These are phyloP conservation scores for Luzula sylvatica DNA, from an alignment of 176 grass and related monocot genomes.

Conservation along the genomic window DNA sequence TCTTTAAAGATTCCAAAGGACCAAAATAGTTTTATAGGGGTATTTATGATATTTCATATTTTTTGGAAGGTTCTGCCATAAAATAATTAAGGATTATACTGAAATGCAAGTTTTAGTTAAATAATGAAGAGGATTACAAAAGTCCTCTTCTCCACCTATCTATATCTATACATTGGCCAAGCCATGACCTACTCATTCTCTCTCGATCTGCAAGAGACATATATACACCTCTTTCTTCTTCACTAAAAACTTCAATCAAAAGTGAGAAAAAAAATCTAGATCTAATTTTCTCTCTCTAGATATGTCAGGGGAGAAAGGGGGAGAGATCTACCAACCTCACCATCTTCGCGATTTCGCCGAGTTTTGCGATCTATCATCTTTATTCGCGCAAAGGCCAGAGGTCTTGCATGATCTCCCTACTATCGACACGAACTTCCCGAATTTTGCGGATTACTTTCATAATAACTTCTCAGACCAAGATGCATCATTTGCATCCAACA, in stretches of 20 bases:
- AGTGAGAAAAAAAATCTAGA: conserved; percentile 13
- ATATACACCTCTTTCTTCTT: conserved; percentile 17
- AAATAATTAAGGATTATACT: neutral
- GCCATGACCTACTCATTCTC: conserved; percentile 7
- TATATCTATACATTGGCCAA: conserved; percentile 9
- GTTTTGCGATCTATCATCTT: conserved; percentile 52
- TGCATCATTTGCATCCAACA: neutral
- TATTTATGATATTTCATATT: too few relatives aligned
- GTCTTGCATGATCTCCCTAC: conserved; percentile 15
- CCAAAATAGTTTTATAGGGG: too few relatives aligned
- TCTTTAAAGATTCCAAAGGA: too few relatives aligned
- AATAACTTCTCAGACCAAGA: conserved; percentile 29
- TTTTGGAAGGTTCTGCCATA: too few relatives aligned
- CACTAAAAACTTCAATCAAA: neutral
- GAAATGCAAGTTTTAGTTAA: conserved; percentile 1
- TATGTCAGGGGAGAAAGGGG: conserved; percentile 30
- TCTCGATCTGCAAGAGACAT: too few relatives aligned
- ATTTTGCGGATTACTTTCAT: conserved; percentile 5
- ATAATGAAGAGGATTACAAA: conserved; percentile 10
- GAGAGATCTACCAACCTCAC: conserved; percentile 8
- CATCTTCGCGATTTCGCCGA: conserved; percentile 19
- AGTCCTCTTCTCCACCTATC: conserved; percentile 23
- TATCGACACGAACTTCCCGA: neutral
- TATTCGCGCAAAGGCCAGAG: conserved; percentile 41
- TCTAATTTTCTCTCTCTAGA: neutral